Evolutionary conservation across 192 early-diverging fungal genomes (phyloP).

Genomic region (Umbelopsis ramanniana): DNA sequence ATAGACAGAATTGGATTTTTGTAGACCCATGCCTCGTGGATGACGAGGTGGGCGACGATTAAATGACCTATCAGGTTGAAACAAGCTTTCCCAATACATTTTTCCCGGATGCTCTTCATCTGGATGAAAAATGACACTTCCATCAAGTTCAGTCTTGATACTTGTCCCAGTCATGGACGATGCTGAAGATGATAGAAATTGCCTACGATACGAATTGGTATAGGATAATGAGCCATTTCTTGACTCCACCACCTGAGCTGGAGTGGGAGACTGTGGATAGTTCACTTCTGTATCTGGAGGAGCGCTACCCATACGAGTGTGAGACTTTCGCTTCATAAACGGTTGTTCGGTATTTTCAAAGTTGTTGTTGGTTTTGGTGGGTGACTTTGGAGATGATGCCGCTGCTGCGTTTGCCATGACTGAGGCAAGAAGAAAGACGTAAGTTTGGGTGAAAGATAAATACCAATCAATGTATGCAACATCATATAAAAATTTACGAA

Average conservation of each 20-base stretch:
- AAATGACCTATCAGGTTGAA: conserved; percentile 12
- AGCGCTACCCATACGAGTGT: background rate
- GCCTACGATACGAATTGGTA: background rate
- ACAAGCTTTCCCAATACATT: conserved; percentile 11
- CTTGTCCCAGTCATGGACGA: conserved; percentile 1
- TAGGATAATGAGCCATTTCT: conserved; percentile 1
- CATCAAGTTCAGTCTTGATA: conserved; percentile 4
- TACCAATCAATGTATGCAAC: no score
- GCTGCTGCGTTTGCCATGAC: no score
- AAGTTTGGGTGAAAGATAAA: no score
- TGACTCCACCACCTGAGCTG: background rate
- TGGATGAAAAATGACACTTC: conserved; percentile 14
- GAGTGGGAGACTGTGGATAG: background rate
- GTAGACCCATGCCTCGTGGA: background rate
- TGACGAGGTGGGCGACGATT: background rate
- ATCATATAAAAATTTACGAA: no score
- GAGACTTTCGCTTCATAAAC: background rate
- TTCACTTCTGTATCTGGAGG: background rate
- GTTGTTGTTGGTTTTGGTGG: background rate
- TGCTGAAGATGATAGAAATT: conserved; percentile 7
- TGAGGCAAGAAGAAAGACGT: no score
- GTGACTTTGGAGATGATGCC: background rate
- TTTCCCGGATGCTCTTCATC: conserved; percentile 12
- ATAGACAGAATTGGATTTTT: background rate
- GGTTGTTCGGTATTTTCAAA: background rate